These are phyloP conservation scores for Penicillium herquei DNA, from an alignment of 495 filamentous ascomycete genomes.

Conservation along the genomic window DNA sequence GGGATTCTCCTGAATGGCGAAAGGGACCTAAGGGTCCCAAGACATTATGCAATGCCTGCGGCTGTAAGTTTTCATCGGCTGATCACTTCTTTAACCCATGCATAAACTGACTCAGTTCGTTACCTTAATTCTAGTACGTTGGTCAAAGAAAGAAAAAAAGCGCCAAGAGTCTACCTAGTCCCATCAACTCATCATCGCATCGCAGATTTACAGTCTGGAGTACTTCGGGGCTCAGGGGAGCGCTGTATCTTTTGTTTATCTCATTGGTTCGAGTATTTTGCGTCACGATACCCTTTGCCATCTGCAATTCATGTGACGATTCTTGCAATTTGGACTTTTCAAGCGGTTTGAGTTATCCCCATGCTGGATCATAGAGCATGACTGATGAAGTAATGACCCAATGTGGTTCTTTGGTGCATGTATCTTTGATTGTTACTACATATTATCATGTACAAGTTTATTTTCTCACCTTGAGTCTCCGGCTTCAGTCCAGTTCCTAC, in stretches of 20 bases:
- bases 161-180: conserved; percentile 31
- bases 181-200: neutral
- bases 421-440: neutral
- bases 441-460: neutral
- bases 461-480: neutral
- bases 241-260: neutral
- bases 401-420: neutral
- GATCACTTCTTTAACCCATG: neutral
- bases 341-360: neutral
- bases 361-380: neutral
- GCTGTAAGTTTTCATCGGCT: conserved; percentile 52
- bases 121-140: conserved; percentile 48
- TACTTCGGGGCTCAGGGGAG: neutral
- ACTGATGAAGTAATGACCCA: conserved; percentile 1
- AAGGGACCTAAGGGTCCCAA: conserved; percentile 94
- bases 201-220: neutral
- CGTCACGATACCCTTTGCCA: neutral
- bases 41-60: conserved; percentile 96
- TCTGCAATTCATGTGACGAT: neutral
- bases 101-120: neutral
- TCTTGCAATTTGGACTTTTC: neutral
- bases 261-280: neutral
- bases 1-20: conserved; percentile 95
- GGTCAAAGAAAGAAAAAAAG: conserved; percentile 80
- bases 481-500: no score